Base-by-base conservation (phyloP, 139 green algal genomes). In the Bryopsis sp. region DNA sequence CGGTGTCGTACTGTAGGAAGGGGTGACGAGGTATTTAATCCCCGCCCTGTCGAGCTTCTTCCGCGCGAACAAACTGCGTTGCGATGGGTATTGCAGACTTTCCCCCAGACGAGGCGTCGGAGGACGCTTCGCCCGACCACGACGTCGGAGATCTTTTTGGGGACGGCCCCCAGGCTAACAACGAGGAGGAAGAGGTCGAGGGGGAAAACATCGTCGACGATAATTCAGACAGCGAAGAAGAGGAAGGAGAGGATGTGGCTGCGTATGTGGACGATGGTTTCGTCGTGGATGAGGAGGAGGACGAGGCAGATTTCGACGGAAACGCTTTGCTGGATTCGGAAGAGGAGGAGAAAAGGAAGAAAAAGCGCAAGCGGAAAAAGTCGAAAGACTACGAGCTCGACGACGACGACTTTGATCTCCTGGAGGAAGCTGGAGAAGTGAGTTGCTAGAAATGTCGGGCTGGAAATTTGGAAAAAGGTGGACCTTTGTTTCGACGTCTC, bases 331-430 rank as follows among this genome's bases (percentile, higher is more conserved):
- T n/a, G 29, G 48, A 82, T n/a, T 68, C 69, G 8, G 26, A 38
- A 2, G 26, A 32, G 3, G 67, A 64, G 47, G 72, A 73, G 38
- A 80, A 80, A 48, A 61, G 67, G 11, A 79, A 79, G 22, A 85
- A 82, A 46, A 81, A 84, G 64, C 67, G 74, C 59, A 86, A 86
- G 72, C 70, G 70, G 26, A 60, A 74, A n/a, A 64, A 74, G 8
- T 50, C 74, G n/a, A 47, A 57, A 22, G 74, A 85, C n/a, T 76
- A 81, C 54, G 72, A 85, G 35, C 78, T 96, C 19, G 90, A 96
- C 57, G 88, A 96, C n/a, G 89, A 96, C 48, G 90, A 96, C 69
- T 95, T 92, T 64, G 86, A 94, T 34, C 76, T 96, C 68, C 74
- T 96, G 61, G 85, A 94, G 72, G 90, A 94, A 59, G 84, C 89